Evolutionary conservation across 768 basidiomycete species (phyloP), one percentile per base, ranked within the genome.

Genomic region (Lactarius psammicola): DNA sequence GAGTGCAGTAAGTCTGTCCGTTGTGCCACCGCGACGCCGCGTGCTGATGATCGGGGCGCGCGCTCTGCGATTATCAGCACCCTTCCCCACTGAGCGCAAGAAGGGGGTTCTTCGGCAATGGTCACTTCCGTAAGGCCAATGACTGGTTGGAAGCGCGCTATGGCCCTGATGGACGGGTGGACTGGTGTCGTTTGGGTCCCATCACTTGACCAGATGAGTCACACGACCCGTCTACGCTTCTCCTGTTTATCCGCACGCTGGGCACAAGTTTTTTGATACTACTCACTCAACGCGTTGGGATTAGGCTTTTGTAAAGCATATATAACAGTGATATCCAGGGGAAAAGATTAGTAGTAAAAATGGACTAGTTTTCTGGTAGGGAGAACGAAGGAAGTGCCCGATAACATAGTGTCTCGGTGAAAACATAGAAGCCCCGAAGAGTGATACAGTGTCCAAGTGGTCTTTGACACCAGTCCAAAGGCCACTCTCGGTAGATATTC

Each of bases 101-200:
- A 68, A 82, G 82, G 64, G 94, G 95, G 11, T 97, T 95, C 79
- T 75, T 92, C 68, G 94, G 92, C 57, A 95, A 95, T 74, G 86
- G 85, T 58, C 95, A 97, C 77, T 98, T 98, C 79, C 85, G 81
- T 72, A 79, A 83, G 65, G 91, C 94, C 51, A 96, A 97, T 73
- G 83, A 88, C 62, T 98, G 95, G 95, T 78, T 98, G 30, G 84
- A 85, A 74, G 72, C 81, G 64, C 86, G 85, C 71, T 95, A 97
- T 72, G 95, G 94, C 7, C 70, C 79, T 30, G 86, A 85, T 46
- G 86, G 83, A 57, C 80, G 75, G 65, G 87, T 94, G n/a, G 81
- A 92, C 72, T 94, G 91, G 91, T 87, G 87, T 72, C 78, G 76
- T 56, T 76, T 84, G 56, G 78, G 75, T 56, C 23, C 59, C 44